Conservation (phyloP, 352 stramenopile species). For the Phytophthora hibernalis region DNA sequence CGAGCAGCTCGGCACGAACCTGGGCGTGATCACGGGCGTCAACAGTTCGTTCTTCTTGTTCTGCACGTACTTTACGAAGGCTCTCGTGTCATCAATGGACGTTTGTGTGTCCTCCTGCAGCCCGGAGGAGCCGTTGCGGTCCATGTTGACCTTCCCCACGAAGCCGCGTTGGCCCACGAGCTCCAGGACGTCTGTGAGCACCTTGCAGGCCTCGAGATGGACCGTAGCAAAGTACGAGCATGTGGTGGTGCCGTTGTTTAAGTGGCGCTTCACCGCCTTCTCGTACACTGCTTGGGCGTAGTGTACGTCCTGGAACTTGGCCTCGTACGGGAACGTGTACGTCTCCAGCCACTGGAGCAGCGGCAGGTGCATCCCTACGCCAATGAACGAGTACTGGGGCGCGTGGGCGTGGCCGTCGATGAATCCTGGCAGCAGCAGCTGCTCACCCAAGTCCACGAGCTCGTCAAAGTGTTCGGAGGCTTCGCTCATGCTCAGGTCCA, state of each 20-base stretch:
- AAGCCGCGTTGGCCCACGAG: conserved; percentile 90
- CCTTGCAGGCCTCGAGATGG: conserved; percentile 91
- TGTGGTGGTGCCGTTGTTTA: conserved; percentile 93
- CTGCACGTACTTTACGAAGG: conserved; percentile 90
- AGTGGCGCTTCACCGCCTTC: conserved; percentile 86
- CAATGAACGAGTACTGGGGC: conserved; percentile 94
- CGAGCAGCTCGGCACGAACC: conserved; percentile 93
- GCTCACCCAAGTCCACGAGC: conserved; percentile 72
- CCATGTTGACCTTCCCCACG: conserved; percentile 97
- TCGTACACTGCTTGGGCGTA: conserved; percentile 89
- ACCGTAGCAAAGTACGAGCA: conserved; percentile 95
- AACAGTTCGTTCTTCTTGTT: conserved; percentile 76
- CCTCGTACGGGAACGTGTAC: conserved; percentile 95
- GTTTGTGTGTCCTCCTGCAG: conserved; percentile 89
- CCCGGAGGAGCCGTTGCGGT: conserved; percentile 87
- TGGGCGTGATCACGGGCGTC: conserved; percentile 92
- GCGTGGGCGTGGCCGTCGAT: conserved; percentile 95
- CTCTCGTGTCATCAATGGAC: conserved; percentile 84
- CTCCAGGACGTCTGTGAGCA: conserved; percentile 89
- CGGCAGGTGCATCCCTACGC: conserved; percentile 93
- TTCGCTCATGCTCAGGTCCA: conserved; percentile 15
- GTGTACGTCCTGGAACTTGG: conserved; percentile 67
- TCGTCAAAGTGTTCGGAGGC: conserved; percentile 44
- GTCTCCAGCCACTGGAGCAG: conserved; percentile 94
- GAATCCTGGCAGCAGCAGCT: conserved; percentile 93